Percentiles rank a stretch among this genome's conserved stretches.
phyloP scores from a whole-genome alignment of 805 yeast species.

The Sugiyamaella boreocaroliniensis region DNA sequence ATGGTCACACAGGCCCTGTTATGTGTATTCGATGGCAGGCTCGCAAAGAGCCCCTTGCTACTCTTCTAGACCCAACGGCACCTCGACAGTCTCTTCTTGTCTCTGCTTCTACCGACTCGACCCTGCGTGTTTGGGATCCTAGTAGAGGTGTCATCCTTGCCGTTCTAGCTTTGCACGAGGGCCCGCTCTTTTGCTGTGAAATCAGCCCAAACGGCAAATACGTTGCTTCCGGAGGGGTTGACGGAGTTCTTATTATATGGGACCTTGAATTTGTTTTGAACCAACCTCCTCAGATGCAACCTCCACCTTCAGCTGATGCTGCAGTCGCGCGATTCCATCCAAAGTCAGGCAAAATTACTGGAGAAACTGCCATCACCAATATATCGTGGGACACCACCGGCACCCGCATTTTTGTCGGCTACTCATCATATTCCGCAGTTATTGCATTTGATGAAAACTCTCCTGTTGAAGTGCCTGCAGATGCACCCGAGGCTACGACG shows the following conservation, averaged over 20 bases:
- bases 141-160: constrained; percentile 28
- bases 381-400: constrained; percentile 19
- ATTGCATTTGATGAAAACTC: constrained; percentile 1
- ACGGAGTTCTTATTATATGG: constrained; percentile 43
- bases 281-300: background rate
- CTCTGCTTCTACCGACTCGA: constrained; percentile 65
- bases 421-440: constrained; percentile 12
- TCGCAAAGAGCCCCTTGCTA: background rate
- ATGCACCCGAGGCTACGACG: no score
- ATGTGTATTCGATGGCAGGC: constrained; percentile 17
- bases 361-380: constrained; percentile 2
- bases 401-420: constrained; percentile 17
- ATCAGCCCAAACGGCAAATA: constrained; percentile 44
- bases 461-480: background rate
- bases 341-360: background rate
- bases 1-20: constrained; percentile 25
- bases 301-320: background rate
- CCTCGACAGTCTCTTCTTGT: constrained; percentile 30
- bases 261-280: constrained; percentile 10
- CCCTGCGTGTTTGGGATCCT: constrained; percentile 62
- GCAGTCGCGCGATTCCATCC: constrained; percentile 13
- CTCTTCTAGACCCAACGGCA: constrained; percentile 13
- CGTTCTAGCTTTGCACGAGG: constrained; percentile 39
- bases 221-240: constrained; percentile 60
- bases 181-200: constrained; percentile 43